A percentile compares a stretch with the other conserved stretches of the same genome.
Conservation (phyloP, 345 rosid species). For the Carallia brachiata region DNA sequence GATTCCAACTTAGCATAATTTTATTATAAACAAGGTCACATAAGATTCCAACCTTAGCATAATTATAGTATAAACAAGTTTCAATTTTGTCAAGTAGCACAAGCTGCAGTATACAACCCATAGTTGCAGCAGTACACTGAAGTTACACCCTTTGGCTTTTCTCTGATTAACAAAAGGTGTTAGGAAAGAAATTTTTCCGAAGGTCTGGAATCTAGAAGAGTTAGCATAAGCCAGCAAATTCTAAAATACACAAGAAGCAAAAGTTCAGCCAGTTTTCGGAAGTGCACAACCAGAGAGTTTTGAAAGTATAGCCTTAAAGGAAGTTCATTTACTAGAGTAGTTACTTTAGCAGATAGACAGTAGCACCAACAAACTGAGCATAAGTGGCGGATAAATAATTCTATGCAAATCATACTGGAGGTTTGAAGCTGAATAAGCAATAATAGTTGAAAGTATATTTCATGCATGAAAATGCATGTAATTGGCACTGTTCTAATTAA, state of each 20-base stretch:
- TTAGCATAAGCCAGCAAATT: neutral
- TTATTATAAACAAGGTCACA: neutral
- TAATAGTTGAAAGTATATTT: too few species aligned
- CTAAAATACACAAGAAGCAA: neutral
- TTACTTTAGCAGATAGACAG: too few species aligned
- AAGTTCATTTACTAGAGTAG: too few species aligned
- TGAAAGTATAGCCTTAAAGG: too few species aligned
- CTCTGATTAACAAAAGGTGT: too few species aligned
- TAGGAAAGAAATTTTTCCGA: neutral
- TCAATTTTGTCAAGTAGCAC: neutral
- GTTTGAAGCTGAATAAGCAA: too few species aligned
- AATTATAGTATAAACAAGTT: neutral
- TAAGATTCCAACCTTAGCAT: neutral
- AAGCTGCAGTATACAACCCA: constrained; percentile 3
- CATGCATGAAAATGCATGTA: too few species aligned
- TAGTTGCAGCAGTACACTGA: neutral
- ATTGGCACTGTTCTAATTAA: too few species aligned
- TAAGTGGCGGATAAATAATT: too few species aligned
- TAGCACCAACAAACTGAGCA: too few species aligned
- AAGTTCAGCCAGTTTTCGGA: neutral
- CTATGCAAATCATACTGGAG: too few species aligned
- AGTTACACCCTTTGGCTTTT: constrained; percentile 4
- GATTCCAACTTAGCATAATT: neutral
- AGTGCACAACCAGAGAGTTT: neutral
- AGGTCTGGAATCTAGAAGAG: neutral